Evolutionary conservation across 23 red algal species (phyloP), one percentile per base, ranked within the genome.

Genomic region (Chondrus crispus): DNA sequence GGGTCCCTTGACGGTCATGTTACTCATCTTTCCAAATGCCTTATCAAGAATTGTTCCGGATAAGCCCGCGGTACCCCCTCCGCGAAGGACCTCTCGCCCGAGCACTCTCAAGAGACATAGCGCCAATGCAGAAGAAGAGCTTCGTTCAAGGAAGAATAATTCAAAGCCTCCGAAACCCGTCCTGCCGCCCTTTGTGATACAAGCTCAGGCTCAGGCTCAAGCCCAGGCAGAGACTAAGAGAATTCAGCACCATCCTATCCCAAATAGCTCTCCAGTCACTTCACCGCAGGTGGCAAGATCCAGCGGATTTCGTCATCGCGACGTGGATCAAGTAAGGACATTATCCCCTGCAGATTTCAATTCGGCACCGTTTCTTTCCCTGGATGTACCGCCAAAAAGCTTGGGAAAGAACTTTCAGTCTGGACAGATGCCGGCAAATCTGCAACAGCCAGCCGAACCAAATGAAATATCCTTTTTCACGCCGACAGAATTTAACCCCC

Each of bases 201-300:
- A 62, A 68, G 84, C 84, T 87, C 84, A 70, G 74, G 29, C 53
- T 22, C 60, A 62, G 66, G 84, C 84, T 87, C 84, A 70, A 87
- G 84, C 84, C 4, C 84, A 87, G 19, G 84, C 71, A 72, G 42
- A 87, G 32, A 87, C 71, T 38, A 62, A 68, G 29, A 47, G 45
- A n/a, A 68, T 68, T 33, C 47, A 71, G 42, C 84, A 72, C 39
- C 64, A 32, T 10, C 11, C 41, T 30, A 74, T 87, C 35, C 84
- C 84, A 11, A 46, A 87, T 29, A 51, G 60, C 32, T 87, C 84
- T 3, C 84, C 84, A 14, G 69, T 87, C n/a, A 87, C 84, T 33
- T 87, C 84, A 10, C 84, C 84, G 35, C 62, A 49, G n/a, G n/a
- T n/a, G n/a, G n/a, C n/a, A n/a, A n/a, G n/a, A n/a, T n/a, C n/a